phyloP scores from a whole-genome alignment of 371 early-diverging fungal species.

The Mortierella sp. region DNA sequence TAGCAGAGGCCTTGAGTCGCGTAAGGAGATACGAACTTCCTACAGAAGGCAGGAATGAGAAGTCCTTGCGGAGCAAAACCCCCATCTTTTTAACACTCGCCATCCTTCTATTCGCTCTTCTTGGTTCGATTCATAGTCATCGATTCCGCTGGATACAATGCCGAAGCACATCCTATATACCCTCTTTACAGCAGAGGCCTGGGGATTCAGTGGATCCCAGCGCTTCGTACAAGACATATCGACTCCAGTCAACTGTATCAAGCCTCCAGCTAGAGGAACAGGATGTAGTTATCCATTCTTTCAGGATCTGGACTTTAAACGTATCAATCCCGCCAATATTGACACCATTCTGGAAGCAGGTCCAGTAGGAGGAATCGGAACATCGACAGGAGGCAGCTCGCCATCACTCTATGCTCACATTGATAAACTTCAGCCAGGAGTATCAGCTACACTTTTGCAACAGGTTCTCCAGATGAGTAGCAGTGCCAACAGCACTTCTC shows the following conservation, averaged over 20 bases:
- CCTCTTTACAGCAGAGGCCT: constrained; percentile 78
- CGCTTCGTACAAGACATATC: constrained; percentile 82
- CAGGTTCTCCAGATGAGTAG: constrained; percentile 32
- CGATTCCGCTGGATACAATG: constrained; percentile 55
- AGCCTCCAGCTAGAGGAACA: constrained; percentile 52
- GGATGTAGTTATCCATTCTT: constrained; percentile 77
- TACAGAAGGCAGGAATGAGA: no score
- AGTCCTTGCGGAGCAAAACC: no score
- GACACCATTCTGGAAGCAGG: constrained; percentile 67
- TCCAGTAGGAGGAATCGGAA: constrained; percentile 55
- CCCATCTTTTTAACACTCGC: no score
- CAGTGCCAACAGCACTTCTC: constrained; percentile 19
- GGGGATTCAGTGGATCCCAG: constrained; percentile 84
- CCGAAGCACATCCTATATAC: constrained; percentile 79
- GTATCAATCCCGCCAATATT: constrained; percentile 72
- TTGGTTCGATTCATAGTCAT: no score
- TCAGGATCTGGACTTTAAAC: constrained; percentile 65
- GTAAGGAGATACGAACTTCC: no score
- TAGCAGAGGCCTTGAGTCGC: constrained; percentile 77
- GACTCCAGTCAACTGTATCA: constrained; percentile 67
- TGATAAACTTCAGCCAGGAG: constrained; percentile 28
- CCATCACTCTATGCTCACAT: constrained; percentile 29
- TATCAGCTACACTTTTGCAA: constrained; percentile 61
- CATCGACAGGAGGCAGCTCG: constrained; percentile 3
- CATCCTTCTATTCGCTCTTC: no score